Base-by-base conservation (phyloP, 257 asterid genomes). In the Plantago elongata region DNA sequence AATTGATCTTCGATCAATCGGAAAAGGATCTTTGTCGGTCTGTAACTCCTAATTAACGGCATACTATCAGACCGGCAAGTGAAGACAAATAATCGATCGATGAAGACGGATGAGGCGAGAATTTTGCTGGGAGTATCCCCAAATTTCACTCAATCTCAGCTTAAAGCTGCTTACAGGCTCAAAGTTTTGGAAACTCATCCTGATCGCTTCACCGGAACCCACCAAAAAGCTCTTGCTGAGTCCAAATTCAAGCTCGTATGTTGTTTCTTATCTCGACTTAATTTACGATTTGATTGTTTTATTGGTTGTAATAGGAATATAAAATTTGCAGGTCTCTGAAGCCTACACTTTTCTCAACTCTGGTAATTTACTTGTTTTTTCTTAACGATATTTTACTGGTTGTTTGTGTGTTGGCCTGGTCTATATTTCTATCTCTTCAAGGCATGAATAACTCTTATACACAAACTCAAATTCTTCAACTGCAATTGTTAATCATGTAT, bases 171-270 rank as follows among this genome's bases (percentile, higher is more conserved):
- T 9, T 87, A 84, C 78, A 78, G 72, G 74, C 71, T 57, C 56
- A 84, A 78, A 80, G 93, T 69, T 56, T 76, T 80, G 87, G 93
- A 78, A 74, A 79, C 88, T 69, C 95, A 87, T 68, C 95, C 95
- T 2, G 95, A 87, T 78, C 88, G 89, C 65, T 87, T 84, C 67
- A 34, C 84, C 86, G 3, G 67, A 59, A 61, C 81, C 77, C 60
- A 34, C 1, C 74, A 64, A 7, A 86, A 81, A 70, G 65, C 84
- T 63, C 11, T 13, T 9, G 90, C 90, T 10, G 95, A 86, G 70
- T 67, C 63, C 69, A 67, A 74, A 57, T 86, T 86, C 79, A 86
- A 86, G 81, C 66, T 72, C 84, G 94, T 85, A 10, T 5, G 37
- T 22, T 2, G 27, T 22, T 22, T 10, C 67, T 13, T 13, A 43